phyloP scores from a whole-genome alignment of 176 grass and related monocot species.

The Cenchrus purpureus region DNA sequence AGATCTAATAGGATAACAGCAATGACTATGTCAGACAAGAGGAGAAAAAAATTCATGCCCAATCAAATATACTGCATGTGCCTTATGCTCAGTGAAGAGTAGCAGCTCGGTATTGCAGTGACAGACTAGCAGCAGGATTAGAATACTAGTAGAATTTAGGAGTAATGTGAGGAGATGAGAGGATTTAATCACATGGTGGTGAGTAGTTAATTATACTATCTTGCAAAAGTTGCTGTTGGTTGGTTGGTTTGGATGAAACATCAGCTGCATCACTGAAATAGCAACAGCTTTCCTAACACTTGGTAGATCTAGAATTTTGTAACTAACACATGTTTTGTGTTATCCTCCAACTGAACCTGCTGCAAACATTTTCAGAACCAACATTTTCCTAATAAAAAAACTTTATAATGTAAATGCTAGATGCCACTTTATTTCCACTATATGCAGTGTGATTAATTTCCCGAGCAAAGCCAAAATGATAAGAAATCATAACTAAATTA shows the following conservation, averaged over 20 bases:
- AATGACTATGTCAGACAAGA: background rate
- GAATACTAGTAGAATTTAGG: background rate
- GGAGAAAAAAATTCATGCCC: background rate
- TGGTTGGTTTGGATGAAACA: conserved; percentile 45
- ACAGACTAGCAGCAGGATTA: background rate
- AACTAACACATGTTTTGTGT: conserved; percentile 3
- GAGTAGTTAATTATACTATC: conserved; percentile 35
- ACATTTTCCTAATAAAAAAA: background rate
- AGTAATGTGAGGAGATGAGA: conserved; percentile 5
- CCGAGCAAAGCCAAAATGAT: background rate
- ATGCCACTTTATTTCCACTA: background rate
- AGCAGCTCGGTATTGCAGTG: background rate
- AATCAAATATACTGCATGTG: conserved; percentile 18
- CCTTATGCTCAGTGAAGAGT: background rate
- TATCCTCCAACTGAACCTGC: background rate
- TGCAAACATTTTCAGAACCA: background rate
- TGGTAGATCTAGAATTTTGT: conserved; percentile 37
- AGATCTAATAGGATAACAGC: background rate
- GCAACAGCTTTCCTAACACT: conserved; percentile 34
- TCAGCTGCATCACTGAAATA: conserved; percentile 35
- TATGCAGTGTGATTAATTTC: background rate
- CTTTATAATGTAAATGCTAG: background rate
- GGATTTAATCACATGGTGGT: conserved; percentile 13
- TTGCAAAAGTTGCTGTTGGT: conserved; percentile 15
- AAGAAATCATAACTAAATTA: background rate